These are phyloP conservation scores for Tillandsia leiboldiana DNA, from an alignment of 176 grass and related monocot genomes.

Conservation along the genomic window DNA sequence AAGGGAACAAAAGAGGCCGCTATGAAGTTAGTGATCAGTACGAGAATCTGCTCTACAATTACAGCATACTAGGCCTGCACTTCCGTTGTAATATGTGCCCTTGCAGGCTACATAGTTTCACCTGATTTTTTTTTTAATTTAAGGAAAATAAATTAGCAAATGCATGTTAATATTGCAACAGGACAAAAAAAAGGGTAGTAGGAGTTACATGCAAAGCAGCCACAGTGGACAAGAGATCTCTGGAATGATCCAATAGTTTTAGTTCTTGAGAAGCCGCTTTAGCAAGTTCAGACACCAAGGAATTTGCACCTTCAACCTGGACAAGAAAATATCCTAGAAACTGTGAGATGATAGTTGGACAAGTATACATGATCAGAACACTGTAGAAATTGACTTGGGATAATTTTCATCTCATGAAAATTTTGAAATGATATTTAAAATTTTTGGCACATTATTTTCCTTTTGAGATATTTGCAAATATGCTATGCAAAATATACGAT, in stretches of 20 bases:
- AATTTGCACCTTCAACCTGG: conserved; percentile 69
- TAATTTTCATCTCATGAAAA: neutral
- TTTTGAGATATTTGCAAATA: no score
- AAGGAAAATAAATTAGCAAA: neutral
- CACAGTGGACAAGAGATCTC: conserved; percentile 73
- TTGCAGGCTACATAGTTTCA: conserved; percentile 79
- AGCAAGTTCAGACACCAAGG: conserved; percentile 77
- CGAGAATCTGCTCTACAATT: conserved; percentile 1
- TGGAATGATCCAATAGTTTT: conserved; percentile 66
- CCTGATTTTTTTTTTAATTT: conserved; percentile 37
- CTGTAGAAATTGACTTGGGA: neutral
- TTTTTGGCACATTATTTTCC: no score
- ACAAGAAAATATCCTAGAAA: conserved; percentile 12
- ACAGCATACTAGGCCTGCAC: conserved; percentile 14
- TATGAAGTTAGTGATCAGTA: neutral
- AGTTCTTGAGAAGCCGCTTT: conserved; percentile 55
- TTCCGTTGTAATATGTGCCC: conserved; percentile 73
- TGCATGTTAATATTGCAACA: neutral
- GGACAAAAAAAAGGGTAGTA: neutral
- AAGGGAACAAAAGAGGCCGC: neutral
- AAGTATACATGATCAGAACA: neutral
- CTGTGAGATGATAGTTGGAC: neutral
- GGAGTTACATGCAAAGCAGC: conserved; percentile 71
- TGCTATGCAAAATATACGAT: no score
- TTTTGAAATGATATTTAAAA: no score